Conservation (phyloP, 2,329 filamentous ascomycete genomes). For the Pyricularia pennisetigena region DNA sequence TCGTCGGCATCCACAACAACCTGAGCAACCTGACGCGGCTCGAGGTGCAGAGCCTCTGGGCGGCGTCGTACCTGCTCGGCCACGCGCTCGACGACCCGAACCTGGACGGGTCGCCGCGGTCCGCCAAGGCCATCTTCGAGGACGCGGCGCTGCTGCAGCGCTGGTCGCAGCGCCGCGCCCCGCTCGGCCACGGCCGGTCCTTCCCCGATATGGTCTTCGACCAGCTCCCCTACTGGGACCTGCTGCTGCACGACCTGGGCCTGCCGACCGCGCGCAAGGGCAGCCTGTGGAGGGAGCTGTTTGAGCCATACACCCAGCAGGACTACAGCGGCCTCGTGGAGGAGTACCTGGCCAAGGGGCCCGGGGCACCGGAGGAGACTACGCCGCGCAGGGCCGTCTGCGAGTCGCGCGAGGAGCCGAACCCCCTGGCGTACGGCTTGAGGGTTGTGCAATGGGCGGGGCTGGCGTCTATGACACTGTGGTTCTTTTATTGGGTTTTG, state of each 20-base stretch:
- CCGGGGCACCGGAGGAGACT: background rate
- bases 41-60: slow-evolving; percentile 41
- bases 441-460: background rate
- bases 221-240: slow-evolving; percentile 46
- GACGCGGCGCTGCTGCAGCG: slow-evolving; percentile 40
- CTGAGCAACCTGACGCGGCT: slow-evolving; percentile 32
- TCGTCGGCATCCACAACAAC: slow-evolving; percentile 34
- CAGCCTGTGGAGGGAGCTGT: slow-evolving; percentile 25
- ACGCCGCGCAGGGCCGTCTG: background rate
- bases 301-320: slow-evolving; percentile 31
- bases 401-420: background rate
- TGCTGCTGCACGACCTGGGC: slow-evolving; percentile 43
- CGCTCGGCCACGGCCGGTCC: slow-evolving; percentile 37
- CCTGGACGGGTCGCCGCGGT: background rate
- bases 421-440: background rate
- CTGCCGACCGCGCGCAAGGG: slow-evolving; percentile 29
- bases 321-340: slow-evolving; percentile 34
- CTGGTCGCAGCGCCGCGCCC: slow-evolving; percentile 40
- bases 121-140: slow-evolving; percentile 9
- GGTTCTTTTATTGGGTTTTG: background rate
- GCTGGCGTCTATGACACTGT: background rate
- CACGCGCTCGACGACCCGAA: background rate
- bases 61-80: slow-evolving; percentile 45
- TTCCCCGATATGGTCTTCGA: slow-evolving; percentile 51
- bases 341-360: slow-evolving; percentile 24